Conservation (phyloP, 2,329 filamentous ascomycete genomes). For the Allantophomopsis cytisporea region DNA sequence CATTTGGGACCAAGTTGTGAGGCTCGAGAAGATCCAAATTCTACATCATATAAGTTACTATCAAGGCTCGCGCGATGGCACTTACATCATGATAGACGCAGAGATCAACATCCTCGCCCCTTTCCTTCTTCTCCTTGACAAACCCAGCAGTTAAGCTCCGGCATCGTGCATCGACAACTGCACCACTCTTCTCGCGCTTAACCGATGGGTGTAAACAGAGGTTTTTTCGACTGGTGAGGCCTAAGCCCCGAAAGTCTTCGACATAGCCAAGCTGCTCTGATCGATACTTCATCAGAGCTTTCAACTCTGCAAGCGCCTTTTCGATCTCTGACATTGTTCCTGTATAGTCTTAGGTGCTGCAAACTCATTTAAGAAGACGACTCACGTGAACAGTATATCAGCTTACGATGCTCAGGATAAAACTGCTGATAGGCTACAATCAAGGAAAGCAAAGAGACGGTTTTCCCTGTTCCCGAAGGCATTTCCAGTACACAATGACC, state of each 20-base stretch:
- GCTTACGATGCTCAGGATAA: slow-evolving; percentile 83
- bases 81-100: slow-evolving; percentile 89
- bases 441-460: slow-evolving; percentile 83
- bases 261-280: slow-evolving; percentile 75
- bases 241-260: slow-evolving; percentile 87
- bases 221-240: slow-evolving; percentile 93
- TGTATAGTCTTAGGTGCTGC: slow-evolving; percentile 13
- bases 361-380: not conserved
- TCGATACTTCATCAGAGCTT: slow-evolving; percentile 89
- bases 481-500: slow-evolving; percentile 97
- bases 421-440: slow-evolving; percentile 95
- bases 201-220: slow-evolving; percentile 92
- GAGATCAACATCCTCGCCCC: slow-evolving; percentile 84
- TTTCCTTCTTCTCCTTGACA: slow-evolving; percentile 93
- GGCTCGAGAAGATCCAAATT: slow-evolving; percentile 92
- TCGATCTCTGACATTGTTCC: slow-evolving; percentile 99
- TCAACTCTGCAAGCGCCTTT: slow-evolving; percentile 85
- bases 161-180: slow-evolving; percentile 89
- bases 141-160: slow-evolving; percentile 92
- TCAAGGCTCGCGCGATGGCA: slow-evolving; percentile 1
- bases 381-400: slow-evolving; percentile 92
- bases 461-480: slow-evolving; percentile 98
- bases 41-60: slow-evolving; percentile 22
- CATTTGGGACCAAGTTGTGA: slow-evolving; percentile 86
- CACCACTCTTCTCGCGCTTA: slow-evolving; percentile 89